Percentiles rank a stretch among this genome's conserved stretches.
phyloP scores from a whole-genome alignment of 2,329 filamentous ascomycete species.

The Colletotrichum falcatum region DNA sequence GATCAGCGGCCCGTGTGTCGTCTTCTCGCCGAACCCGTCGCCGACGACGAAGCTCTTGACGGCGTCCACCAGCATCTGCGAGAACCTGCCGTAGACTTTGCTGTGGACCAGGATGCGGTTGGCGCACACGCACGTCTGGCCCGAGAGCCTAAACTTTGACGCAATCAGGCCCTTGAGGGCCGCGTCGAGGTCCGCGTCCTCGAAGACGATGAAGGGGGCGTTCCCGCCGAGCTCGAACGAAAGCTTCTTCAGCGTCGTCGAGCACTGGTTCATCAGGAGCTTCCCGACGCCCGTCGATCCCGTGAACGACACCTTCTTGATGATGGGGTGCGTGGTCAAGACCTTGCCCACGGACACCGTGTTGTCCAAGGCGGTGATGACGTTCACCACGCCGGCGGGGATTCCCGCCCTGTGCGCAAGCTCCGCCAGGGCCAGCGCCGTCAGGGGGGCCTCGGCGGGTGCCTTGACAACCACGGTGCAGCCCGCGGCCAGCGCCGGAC shows the following conservation, averaged over 20 bases:
- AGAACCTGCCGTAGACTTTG: conserved; percentile 70
- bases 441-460: conserved; percentile 75
- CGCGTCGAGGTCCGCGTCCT: conserved; percentile 74
- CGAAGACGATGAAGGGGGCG: conserved; percentile 72
- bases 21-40: conserved; percentile 76
- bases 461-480: conserved; percentile 75
- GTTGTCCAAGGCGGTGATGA: conserved; percentile 71
- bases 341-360: conserved; percentile 65
- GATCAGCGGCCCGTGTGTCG: conserved; percentile 81
- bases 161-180: conserved; percentile 69
- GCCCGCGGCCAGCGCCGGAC: conserved; percentile 75
- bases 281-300: conserved; percentile 79
- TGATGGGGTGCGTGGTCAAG: conserved; percentile 73
- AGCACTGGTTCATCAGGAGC: conserved; percentile 81
- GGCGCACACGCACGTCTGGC: conserved; percentile 74
- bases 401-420: conserved; percentile 82
- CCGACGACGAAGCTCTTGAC: conserved; percentile 72
- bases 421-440: conserved; percentile 72
- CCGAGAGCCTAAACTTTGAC: conserved; percentile 70
- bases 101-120: conserved; percentile 76
- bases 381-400: conserved; percentile 81
- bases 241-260: conserved; percentile 73
- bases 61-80: conserved; percentile 70
- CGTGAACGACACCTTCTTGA: conserved; percentile 87
- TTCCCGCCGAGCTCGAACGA: conserved; percentile 77